Evolutionary conservation across 2,329 filamentous ascomycete species (phyloP), one percentile per base, ranked within the genome.

Genomic region (Pseudogymnoascus sp.): DNA sequence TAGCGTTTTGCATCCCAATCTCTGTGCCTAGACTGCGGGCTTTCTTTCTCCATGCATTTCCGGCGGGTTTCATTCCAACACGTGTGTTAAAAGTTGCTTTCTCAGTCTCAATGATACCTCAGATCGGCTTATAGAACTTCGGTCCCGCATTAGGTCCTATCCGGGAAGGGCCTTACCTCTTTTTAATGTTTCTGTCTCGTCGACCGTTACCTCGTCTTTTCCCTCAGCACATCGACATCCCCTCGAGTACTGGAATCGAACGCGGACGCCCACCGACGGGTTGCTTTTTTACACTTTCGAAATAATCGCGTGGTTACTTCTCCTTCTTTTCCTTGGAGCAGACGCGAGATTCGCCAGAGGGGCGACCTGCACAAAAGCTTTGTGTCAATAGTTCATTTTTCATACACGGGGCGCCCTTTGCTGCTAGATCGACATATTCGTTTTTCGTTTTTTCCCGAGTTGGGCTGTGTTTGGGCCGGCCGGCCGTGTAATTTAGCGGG

Each of bases 51-150:
- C 73, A 64, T 77, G 76, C 76, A 78, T 79, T 77, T 77, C 74
- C 72, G 74, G 73, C 67, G 70, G 73, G 72, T 70, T 73, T 73
- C 69, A 69, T 72, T 68, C 65, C 68, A 70, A 70, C 74, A 74
- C 72, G 74, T 77, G 75, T 77, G 72, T 73, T 70, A 78, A 78
- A 78, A 78, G 75, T 77, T 78, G 70, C 72, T 72, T 71, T 70
- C 72, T 73, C 71, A 68, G 68, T 71, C 73, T 69, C 72, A 71
- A 77, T 78, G 76, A 79, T 79, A 79, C 76, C 76, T 78, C 72
- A 68, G 64, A 68, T 68, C 67, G 66, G 67, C 67, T 66, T 64
- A 71, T 73, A 73, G 72, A 74, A 69, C 72, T 70, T 62, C 68
- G 71, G 70, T 69, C 68, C 66, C 64, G 68, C 67, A 68, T 65